Evolutionary conservation across 2,329 filamentous ascomycete species (phyloP), one percentile per base, ranked within the genome.

Genomic region (Colletotrichum zoysiae): DNA sequence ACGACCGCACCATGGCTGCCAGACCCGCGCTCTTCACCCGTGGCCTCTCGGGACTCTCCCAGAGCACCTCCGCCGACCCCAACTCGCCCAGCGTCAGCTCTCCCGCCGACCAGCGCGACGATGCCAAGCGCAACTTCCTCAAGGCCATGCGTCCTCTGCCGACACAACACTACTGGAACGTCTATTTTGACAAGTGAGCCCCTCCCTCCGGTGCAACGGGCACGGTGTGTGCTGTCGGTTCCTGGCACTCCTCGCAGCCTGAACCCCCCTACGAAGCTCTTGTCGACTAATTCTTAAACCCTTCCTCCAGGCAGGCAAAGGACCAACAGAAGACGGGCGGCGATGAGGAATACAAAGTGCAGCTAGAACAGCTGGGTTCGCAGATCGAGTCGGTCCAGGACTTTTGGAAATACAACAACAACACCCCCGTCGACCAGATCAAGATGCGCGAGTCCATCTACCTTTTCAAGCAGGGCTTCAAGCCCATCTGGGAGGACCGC

Each of bases 321-420:
- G 85, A 87, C 48, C 80, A 82, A 76, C 82, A 83, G 72, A 70
- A 70, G 61, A 77, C 80, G 57, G 78, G 72, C 75, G 78, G 84
- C 76, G 81, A 81, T 72, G 80, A 76, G 67, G 77, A 82, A 74
- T 90, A 90, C 81, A 83, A 86, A 69, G 83, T 82, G 65, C 82
- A 88, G 74, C 86, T 92, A 57, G 89, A 91, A 79, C 86, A 90
- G 83, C 86, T 92, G 30, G 88, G 87, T 77, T 82, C 84, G 60
- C 87, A 89, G 81, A 91, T 95, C 81, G 92, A 93, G 84, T 93
- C 92, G 26, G 89, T 95, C 55, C 93, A 95, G 87, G 93, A 95
- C 79, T 95, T 95, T 81, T 95, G 93, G 90, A 89, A 92, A 73
- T 92, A 94, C 83, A 90, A 91, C 84, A 95, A 95, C 84, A 94